Percentiles rank a stretch among this genome's conserved stretches.
Conservation (phyloP, 2,329 filamentous ascomycete genomes). For the Aspergillus proliferans region DNA sequence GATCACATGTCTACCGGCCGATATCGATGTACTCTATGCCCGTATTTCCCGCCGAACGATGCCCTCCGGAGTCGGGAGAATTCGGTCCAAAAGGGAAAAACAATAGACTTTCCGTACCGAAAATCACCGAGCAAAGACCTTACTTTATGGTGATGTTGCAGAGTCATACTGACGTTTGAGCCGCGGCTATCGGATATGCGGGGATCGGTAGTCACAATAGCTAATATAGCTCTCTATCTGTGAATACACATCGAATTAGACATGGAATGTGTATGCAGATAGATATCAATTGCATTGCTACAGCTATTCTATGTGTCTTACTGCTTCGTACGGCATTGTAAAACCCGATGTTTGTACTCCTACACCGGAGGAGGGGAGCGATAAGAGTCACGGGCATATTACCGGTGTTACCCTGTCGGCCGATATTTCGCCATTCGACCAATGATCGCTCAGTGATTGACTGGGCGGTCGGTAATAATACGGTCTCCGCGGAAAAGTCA, state of each 20-base stretch:
- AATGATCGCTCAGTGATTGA: no score
- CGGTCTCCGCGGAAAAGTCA: conserved; percentile 16
- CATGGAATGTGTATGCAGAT: no score
- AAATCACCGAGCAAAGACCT: neutral
- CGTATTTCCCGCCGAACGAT: neutral
- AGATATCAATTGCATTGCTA: no score
- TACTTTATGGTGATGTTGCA: neutral
- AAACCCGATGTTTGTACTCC: neutral
- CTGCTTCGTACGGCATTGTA: no score
- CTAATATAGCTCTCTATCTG: neutral
- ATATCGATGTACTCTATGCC: neutral
- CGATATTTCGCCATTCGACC: neutral
- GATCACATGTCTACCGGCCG: no score
- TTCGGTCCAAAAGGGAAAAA: neutral
- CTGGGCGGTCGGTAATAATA: no score
- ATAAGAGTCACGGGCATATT: no score
- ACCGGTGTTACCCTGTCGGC: neutral
- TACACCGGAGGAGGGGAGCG: neutral
- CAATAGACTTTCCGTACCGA: neutral
- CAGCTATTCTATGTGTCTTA: no score
- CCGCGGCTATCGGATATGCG: neutral
- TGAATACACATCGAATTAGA: neutral
- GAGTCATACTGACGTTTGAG: neutral
- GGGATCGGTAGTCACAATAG: neutral
- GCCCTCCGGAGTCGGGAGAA: neutral